Conservation (phyloP, 371 early-diverging fungal species). For the Zopfochytrium polystomum region DNA sequence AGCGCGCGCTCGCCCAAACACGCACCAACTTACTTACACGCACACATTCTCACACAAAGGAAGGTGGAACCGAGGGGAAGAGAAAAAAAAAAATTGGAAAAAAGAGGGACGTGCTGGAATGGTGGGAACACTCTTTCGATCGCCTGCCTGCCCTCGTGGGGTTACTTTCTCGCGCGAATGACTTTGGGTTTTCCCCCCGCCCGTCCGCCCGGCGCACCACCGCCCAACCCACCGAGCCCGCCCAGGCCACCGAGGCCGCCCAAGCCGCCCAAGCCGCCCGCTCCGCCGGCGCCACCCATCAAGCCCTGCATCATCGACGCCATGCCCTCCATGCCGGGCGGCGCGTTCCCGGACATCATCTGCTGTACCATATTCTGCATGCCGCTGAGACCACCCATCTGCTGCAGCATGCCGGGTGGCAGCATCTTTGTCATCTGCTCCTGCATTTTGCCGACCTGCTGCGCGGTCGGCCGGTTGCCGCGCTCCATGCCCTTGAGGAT, state of each 20-base stretch:
- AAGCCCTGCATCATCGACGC: slow-evolving; percentile 64
- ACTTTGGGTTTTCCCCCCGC: no score
- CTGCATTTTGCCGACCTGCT: slow-evolving; percentile 57
- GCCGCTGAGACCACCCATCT: slow-evolving; percentile 69
- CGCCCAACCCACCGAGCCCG: no score
- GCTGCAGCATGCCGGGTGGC: slow-evolving; percentile 56
- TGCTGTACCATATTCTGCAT: slow-evolving; percentile 73
- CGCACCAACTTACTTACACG: no score
- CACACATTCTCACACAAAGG: no score
- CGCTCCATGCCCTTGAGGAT: slow-evolving; percentile 45
- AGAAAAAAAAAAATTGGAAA: no score
- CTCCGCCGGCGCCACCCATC: slow-evolving; percentile 35
- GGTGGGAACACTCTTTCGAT: no score
- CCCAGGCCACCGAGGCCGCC: slow-evolving; percentile 8
- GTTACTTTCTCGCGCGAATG: no score
- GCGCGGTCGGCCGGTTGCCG: slow-evolving; percentile 28
- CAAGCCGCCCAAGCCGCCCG: slow-evolving; percentile 11
- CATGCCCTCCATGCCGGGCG: slow-evolving; percentile 27
- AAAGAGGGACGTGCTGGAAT: no score
- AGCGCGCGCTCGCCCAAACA: no score
- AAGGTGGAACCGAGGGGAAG: no score
- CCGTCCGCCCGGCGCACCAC: no score
- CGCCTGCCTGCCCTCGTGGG: no score
- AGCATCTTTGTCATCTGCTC: slow-evolving; percentile 68
- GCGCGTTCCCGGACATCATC: slow-evolving; percentile 65